These are phyloP conservation scores for Aspergillus panamensis DNA, from an alignment of 495 filamentous ascomycete genomes.

Conservation along the genomic window DNA sequence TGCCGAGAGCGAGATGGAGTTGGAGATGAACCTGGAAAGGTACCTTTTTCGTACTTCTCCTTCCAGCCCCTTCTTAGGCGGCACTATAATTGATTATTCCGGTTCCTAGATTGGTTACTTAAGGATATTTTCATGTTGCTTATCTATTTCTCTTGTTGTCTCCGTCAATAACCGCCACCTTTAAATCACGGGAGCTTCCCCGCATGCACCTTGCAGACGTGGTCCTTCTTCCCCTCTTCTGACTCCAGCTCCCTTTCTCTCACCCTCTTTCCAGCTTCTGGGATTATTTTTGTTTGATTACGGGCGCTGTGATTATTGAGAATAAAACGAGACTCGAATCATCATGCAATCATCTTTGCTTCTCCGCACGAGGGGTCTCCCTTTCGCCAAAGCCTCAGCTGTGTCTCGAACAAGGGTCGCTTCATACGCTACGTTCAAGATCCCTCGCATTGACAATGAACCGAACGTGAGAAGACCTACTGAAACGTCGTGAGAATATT, in stretches of 20 bases:
- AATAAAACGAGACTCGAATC: background rate
- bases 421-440: conserved; percentile 75
- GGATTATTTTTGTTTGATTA: background rate
- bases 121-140: background rate
- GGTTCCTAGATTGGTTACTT: background rate
- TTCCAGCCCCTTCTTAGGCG: background rate
- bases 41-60: background rate
- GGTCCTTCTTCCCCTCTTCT: conserved; percentile 5
- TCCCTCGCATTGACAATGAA: conserved; percentile 85
- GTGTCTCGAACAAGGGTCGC: conserved; percentile 35
- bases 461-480: conserved; percentile 67
- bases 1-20: background rate
- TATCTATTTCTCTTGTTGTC: background rate
- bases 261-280: background rate
- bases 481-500: background rate
- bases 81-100: background rate
- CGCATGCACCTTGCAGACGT: conserved; percentile 11
- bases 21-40: background rate
- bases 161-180: conserved; percentile 10
- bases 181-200: conserved; percentile 23
- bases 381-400: conserved; percentile 22
- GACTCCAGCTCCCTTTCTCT: conserved; percentile 7
- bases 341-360: conserved; percentile 37
- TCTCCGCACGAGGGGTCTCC: conserved; percentile 33
- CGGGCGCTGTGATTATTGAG: background rate